These are phyloP conservation scores for Malassezia dermatis DNA, from an alignment of 1,284 basidiomycete species.

Conservation along the genomic window DNA sequence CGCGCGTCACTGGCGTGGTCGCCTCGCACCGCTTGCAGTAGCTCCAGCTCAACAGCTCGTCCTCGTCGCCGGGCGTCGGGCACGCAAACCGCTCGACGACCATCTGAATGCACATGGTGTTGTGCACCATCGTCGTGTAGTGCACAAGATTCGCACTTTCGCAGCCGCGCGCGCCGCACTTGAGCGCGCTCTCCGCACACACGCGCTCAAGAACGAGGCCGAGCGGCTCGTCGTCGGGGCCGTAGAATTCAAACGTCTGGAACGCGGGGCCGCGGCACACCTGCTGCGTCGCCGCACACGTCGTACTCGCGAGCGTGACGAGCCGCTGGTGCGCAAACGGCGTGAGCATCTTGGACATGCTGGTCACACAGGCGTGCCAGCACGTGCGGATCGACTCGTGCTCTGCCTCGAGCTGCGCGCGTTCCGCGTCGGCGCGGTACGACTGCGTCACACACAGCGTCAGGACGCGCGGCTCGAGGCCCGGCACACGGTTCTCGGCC, in stretches of 20 bases:
- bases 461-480: neutral
- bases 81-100: slow-evolving; percentile 49
- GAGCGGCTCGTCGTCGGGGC: slow-evolving; percentile 79
- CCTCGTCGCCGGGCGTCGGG: slow-evolving; percentile 51
- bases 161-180: slow-evolving; percentile 71
- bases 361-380: slow-evolving; percentile 25
- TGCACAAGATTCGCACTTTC: slow-evolving; percentile 71
- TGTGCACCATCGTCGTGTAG: slow-evolving; percentile 79
- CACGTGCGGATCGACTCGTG: slow-evolving; percentile 22
- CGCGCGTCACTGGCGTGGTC: slow-evolving; percentile 66
- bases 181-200: slow-evolving; percentile 59
- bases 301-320: slow-evolving; percentile 62
- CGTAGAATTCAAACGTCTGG: slow-evolving; percentile 75
- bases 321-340: slow-evolving; percentile 90
- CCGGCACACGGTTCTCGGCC: neutral
- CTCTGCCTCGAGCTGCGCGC: slow-evolving; percentile 21
- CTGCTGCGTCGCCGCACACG: slow-evolving; percentile 56
- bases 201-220: slow-evolving; percentile 81
- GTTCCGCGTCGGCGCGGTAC: slow-evolving; percentile 18
- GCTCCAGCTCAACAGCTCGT: slow-evolving; percentile 82
- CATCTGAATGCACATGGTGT: slow-evolving; percentile 69
- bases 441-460: slow-evolving; percentile 1
- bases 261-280: slow-evolving; percentile 53
- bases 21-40: slow-evolving; percentile 59
- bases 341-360: slow-evolving; percentile 55